Percentiles rank a stretch among this genome's conserved stretches.
Evolutionary conservation across 345 rosid species (phyloP).

Genomic region (Aethionema arabicum): DNA sequence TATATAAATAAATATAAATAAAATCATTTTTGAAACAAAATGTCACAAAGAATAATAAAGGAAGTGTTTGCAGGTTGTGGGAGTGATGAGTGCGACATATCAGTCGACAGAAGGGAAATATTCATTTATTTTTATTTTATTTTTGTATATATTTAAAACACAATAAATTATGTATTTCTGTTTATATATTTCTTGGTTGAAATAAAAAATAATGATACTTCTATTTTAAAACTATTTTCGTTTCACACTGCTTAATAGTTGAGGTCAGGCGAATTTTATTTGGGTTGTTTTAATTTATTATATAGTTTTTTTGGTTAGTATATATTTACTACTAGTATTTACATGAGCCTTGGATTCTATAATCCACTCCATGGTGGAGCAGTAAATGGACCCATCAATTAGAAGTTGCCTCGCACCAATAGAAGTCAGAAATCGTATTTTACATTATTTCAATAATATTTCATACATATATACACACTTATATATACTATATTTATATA

Average conservation of each 20-base stretch:
- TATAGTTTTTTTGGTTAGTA: background rate
- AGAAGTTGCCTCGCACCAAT: slow-evolving; percentile 36
- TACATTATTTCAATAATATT: slow-evolving; percentile 1
- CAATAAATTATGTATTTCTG: background rate
- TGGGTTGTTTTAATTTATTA: background rate
- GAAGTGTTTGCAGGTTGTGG: slow-evolving; percentile 37
- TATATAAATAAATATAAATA: background rate
- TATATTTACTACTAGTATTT: background rate
- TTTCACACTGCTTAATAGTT: slow-evolving; percentile 8
- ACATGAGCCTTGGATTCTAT: slow-evolving; percentile 38
- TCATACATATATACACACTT: too few relatives aligned
- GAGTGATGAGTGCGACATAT: slow-evolving; percentile 40
- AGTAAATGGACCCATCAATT: slow-evolving; percentile 38
- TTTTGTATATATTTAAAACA: too few relatives aligned
- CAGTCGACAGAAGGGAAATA: slow-evolving; percentile 38
- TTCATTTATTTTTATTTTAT: slow-evolving; percentile 7
- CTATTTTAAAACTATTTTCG: slow-evolving; percentile 1
- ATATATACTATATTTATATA: background rate
- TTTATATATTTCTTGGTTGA: background rate
- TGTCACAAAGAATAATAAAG: slow-evolving; percentile 31
- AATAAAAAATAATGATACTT: slow-evolving; percentile 17
- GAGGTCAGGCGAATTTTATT: slow-evolving; percentile 24
- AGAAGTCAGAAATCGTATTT: slow-evolving; percentile 25
- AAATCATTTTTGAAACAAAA: slow-evolving; percentile 10
- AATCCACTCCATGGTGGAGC: slow-evolving; percentile 40